phyloP scores from a whole-genome alignment of 306 rosid species.

The Lathyrus sativus region DNA sequence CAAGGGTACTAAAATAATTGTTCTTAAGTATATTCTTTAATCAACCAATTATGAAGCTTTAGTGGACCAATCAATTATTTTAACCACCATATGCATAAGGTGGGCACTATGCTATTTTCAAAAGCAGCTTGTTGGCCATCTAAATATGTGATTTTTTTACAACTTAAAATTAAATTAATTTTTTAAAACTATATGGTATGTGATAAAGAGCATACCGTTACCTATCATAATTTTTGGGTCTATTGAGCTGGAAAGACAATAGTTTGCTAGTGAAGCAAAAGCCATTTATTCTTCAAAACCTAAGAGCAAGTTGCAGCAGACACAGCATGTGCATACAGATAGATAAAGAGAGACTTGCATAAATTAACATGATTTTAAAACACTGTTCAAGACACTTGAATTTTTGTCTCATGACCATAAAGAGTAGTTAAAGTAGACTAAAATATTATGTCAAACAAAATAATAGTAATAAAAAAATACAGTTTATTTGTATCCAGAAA shows the following conservation, averaged over 20 bases:
- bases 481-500: background rate
- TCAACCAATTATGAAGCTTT: conserved; percentile 28
- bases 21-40: conserved; percentile 32
- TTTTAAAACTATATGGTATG: background rate
- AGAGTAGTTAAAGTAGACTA: background rate
- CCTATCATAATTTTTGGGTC: conserved; percentile 1
- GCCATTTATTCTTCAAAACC: conserved; percentile 29
- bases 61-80: conserved; percentile 25
- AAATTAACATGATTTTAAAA: conserved; percentile 10
- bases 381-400: conserved; percentile 9
- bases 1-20: conserved; percentile 30
- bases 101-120: conserved; percentile 27
- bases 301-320: conserved; percentile 27
- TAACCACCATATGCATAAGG: conserved; percentile 30
- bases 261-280: conserved; percentile 40
- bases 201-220: background rate
- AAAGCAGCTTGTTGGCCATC: background rate
- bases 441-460: conserved; percentile 9
- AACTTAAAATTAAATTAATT: too few species aligned
- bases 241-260: conserved; percentile 46
- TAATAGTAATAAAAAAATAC: background rate
- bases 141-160: too few species aligned
- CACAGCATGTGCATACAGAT: conserved; percentile 38
- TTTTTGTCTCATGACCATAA: background rate
- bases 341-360: conserved; percentile 21